Base-by-base conservation (phyloP, 1,284 basidiomycete genomes). In the Phaffia rhodozyma region DNA sequence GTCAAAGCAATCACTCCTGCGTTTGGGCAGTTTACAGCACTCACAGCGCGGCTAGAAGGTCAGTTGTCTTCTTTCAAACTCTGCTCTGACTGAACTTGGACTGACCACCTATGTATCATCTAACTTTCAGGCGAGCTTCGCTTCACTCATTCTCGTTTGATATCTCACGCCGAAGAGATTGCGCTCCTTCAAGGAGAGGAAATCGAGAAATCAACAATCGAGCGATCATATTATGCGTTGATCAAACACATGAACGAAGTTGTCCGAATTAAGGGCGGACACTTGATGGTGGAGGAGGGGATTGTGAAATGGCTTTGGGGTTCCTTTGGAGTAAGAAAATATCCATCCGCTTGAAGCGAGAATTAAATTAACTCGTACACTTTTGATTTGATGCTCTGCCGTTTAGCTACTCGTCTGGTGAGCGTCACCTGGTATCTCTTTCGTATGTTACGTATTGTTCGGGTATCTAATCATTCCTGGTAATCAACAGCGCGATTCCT, bases 221-320 rank as follows among this genome's bases (percentile, higher is more conserved):
- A 97, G 74, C 81, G 91, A 55, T 87, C 91, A 65, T 97, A 96
- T 76, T 89, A 89, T 62, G 84, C 84, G 5, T 80, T 96, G 34
- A 82, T 97, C 69, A 87, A 86, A 73, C 94, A 98, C 71, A 87
- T 93, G 74, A 89, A 89, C 71, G 82, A 83, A 63, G 86, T 96
- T 2, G 80, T 94, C 70, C 78, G 82, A 54, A 85, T 87, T 66
- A 81, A 87, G 34, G 89, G 94, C 80, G 90, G 87, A 84, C 91
- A 96, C 75, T 86, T 87, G 1, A 90, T 92, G 76, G 82, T 86
- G 9, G 92, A 97, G 74, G 94, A 98, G 75, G 91, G 91, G 1
- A 86, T 98, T 64, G 87, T 97, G 72, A 97, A 97, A 76, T 94
- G 93, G 93, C 74, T 93, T 20, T 97, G 94, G 94, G 93, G 93